phyloP scores from a whole-genome alignment of 2,329 filamentous ascomycete species.

The Aspergillus ochraceoroseus region DNA sequence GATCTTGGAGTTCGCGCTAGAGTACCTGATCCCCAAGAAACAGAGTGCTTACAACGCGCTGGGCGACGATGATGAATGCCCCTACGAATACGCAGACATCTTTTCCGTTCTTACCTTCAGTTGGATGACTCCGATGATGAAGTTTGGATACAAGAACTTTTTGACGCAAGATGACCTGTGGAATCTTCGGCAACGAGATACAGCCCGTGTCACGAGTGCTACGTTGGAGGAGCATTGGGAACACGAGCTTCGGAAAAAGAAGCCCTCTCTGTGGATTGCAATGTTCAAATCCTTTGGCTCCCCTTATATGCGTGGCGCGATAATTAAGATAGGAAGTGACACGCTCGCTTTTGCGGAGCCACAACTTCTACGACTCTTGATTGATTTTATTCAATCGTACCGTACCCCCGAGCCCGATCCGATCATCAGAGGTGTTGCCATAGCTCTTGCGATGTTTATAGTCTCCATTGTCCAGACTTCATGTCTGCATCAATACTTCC shows the following conservation, averaged over 20 bases:
- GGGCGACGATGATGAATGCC: slow-evolving; percentile 62
- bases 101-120: slow-evolving; percentile 92
- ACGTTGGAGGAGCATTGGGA: slow-evolving; percentile 72
- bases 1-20: slow-evolving; percentile 65
- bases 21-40: slow-evolving; percentile 83
- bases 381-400: slow-evolving; percentile 80
- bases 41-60: slow-evolving; percentile 64
- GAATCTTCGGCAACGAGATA: slow-evolving; percentile 77
- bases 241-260: slow-evolving; percentile 64
- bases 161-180: slow-evolving; percentile 93
- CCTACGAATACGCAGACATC: slow-evolving; percentile 82
- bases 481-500: slow-evolving; percentile 96
- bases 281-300: slow-evolving; percentile 78
- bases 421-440: slow-evolving; percentile 74
- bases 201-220: slow-evolving; percentile 66
- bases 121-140: slow-evolving; percentile 99
- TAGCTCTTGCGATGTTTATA: slow-evolving; percentile 86
- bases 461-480: slow-evolving; percentile 81
- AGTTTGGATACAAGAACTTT: slow-evolving; percentile 82
- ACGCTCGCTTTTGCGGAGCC: slow-evolving; percentile 82
- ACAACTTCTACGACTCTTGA: slow-evolving; percentile 78
- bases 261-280: slow-evolving; percentile 82
- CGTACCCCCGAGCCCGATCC: slow-evolving; percentile 61
- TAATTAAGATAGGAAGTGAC: slow-evolving; percentile 90
- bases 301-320: slow-evolving; percentile 72